phyloP scores from a whole-genome alignment of 2,329 filamentous ascomycete species.

The Trichoderma aggressivum region DNA sequence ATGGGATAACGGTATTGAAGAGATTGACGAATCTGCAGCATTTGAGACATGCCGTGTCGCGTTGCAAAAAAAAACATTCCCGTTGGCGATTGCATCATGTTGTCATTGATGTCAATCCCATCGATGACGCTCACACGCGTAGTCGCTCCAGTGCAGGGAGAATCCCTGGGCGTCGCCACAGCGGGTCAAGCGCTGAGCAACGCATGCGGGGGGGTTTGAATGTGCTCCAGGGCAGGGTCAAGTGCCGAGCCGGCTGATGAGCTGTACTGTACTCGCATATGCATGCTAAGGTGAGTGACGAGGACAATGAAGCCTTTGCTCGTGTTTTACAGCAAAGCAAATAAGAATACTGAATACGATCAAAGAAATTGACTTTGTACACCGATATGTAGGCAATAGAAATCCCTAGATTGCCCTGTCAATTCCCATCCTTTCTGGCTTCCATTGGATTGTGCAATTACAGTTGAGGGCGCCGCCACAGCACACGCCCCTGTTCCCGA shows the following conservation, averaged over 20 bases:
- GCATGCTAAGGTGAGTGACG: background rate
- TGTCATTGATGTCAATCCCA: background rate
- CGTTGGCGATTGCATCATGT: background rate
- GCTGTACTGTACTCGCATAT: no score
- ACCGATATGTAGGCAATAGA: background rate
- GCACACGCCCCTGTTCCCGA: background rate
- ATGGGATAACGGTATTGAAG: background rate
- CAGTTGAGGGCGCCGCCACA: background rate
- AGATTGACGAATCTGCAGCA: background rate
- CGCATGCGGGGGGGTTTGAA: background rate
- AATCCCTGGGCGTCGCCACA: conserved; percentile 8
- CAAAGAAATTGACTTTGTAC: background rate
- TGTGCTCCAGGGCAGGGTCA: background rate
- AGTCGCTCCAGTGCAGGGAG: background rate
- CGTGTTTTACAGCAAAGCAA: no score
- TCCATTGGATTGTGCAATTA: background rate
- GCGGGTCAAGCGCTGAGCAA: background rate
- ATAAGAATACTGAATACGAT: background rate
- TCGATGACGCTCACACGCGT: conserved; percentile 13
- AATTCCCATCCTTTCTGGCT: background rate
- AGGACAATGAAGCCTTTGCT: background rate
- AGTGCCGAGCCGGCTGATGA: background rate
- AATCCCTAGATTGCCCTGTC: background rate
- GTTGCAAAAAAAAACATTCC: background rate
- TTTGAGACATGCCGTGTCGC: background rate